Conservation (phyloP, 345 rosid species). For the Luvunga scandens region DNA sequence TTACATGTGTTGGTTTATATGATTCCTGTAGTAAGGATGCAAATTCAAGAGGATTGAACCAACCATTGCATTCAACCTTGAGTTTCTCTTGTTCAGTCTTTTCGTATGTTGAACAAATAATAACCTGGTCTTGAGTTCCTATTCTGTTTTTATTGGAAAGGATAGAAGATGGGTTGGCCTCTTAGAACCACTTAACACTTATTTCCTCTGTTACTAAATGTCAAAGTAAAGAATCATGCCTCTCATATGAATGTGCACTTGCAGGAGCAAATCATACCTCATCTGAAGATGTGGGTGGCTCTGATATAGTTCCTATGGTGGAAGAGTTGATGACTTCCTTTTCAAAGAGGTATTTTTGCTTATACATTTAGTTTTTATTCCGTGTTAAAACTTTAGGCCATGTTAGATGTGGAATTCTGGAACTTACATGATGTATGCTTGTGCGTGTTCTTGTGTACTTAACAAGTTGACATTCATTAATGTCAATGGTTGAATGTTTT, state of each 20-base stretch:
- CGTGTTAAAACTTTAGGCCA: background rate
- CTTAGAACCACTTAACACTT: background rate
- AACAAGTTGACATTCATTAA: background rate
- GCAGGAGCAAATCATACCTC: conserved; percentile 28
- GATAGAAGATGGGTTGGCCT: background rate
- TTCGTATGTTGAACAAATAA: background rate
- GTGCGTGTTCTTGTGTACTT: background rate
- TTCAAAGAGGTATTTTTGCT: conserved; percentile 42
- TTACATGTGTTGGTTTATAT: background rate
- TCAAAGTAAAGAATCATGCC: background rate
- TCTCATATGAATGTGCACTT: conserved; percentile 13
- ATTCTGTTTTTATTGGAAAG: background rate
- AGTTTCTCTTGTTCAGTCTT: background rate
- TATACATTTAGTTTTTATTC: background rate
- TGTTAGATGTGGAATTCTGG: background rate
- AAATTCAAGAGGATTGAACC: background rate
- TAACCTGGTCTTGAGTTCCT: background rate
- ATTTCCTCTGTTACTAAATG: background rate
- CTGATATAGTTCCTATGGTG: conserved; percentile 24
- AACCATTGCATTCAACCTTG: background rate
- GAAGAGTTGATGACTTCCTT: conserved; percentile 45
- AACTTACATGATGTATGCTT: background rate
- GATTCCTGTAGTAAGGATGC: background rate
- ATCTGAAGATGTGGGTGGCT: conserved; percentile 21
- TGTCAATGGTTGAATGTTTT: background rate